A percentile compares a stretch with the other conserved stretches of the same genome.
Evolutionary conservation across 495 filamentous ascomycete species (phyloP).

Genomic region (Trichoderma gamsii): DNA sequence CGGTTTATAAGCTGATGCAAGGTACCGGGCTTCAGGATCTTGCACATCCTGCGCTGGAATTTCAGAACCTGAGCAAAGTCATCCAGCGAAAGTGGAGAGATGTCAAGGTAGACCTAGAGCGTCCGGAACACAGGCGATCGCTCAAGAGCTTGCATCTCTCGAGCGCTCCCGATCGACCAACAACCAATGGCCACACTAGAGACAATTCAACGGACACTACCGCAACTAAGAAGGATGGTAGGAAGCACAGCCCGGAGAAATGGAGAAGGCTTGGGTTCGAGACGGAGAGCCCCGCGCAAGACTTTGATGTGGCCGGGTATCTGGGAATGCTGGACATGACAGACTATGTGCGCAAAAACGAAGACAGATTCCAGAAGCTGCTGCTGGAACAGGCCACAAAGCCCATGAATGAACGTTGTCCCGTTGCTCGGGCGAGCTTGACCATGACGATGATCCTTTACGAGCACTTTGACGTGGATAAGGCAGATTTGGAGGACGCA

Average conservation of each 20-base stretch:
- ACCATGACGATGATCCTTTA: conserved; percentile 84
- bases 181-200: conserved; percentile 27
- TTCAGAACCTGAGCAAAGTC: conserved; percentile 87
- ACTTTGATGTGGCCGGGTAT: conserved; percentile 83
- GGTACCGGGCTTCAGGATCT: conserved; percentile 89
- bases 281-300: conserved; percentile 73
- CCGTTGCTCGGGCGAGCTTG: conserved; percentile 80
- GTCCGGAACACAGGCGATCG: conserved; percentile 81
- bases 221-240: conserved; percentile 45
- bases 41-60: conserved; percentile 87
- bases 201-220: conserved; percentile 14
- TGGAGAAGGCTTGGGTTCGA: conserved; percentile 92
- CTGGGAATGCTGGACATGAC: conserved; percentile 96
- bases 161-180: conserved; percentile 60
- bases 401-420: conserved; percentile 67
- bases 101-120: conserved; percentile 73
- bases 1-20: conserved; percentile 87
- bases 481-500: conserved; percentile 73
- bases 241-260: conserved; percentile 80
- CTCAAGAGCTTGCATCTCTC: conserved; percentile 78
- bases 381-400: conserved; percentile 83
- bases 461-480: conserved; percentile 92
- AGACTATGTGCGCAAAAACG: conserved; percentile 83
- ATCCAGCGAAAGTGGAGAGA: conserved; percentile 87
- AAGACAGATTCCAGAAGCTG: conserved; percentile 86